These are phyloP conservation scores for Colletotrichum aenigma DNA, from an alignment of 2,329 filamentous ascomycete genomes.

Conservation along the genomic window DNA sequence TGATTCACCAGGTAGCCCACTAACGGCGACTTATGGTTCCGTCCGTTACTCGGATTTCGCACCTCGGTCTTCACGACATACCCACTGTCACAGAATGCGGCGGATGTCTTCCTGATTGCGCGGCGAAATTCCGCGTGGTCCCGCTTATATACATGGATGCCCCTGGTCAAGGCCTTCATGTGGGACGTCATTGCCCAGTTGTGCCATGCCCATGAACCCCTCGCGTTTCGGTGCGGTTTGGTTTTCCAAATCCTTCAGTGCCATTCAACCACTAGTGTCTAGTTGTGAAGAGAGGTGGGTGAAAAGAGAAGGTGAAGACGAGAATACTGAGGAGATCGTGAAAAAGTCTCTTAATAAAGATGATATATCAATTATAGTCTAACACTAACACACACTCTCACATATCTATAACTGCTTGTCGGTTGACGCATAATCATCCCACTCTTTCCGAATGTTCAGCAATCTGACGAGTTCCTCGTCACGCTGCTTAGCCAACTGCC, in stretches of 20 bases:
- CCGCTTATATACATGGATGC: neutral
- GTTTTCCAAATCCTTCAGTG: neutral
- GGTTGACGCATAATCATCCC: neutral
- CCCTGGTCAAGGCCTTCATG: neutral
- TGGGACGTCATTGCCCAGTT: neutral
- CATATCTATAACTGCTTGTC: neutral
- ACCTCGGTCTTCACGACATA: neutral
- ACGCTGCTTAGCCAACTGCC: neutral
- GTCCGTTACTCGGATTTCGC: neutral
- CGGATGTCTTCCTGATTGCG: neutral
- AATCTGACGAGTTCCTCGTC: slow-evolving; percentile 6
- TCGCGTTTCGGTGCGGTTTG: neutral
- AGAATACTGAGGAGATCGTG: neutral
- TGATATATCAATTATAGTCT: neutral
- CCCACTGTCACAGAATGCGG: neutral
- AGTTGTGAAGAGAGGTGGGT: neutral
- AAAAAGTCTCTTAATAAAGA: neutral
- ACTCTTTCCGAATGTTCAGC: neutral
- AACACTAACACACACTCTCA: neutral
- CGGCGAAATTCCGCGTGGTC: neutral
- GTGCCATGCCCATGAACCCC: neutral
- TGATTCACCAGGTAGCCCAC: neutral
- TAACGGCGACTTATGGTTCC: neutral
- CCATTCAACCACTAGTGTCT: neutral
- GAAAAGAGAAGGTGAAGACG: neutral